Conservation (phyloP, 1,139 yeast species). For the Sugiyamaella xylanicola region DNA sequence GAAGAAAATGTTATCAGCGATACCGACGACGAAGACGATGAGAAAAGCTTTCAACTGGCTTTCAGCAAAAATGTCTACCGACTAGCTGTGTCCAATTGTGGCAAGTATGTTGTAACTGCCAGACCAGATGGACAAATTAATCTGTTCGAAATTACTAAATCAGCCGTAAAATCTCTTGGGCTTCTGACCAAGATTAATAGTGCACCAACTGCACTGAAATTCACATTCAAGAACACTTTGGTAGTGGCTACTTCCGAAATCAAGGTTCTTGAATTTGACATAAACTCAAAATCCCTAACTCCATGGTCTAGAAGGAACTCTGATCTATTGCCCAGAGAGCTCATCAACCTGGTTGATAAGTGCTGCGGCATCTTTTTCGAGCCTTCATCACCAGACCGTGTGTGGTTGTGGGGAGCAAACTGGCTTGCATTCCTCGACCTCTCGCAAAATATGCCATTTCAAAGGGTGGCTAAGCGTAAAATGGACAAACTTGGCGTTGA, state of each 20-base stretch:
- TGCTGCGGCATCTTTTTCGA: conserved; percentile 70
- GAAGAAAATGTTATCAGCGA: conserved; percentile 34
- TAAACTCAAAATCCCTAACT: conserved; percentile 50
- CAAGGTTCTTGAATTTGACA: conserved; percentile 67
- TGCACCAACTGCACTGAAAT: conserved; percentile 63
- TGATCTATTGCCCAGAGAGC: conserved; percentile 70
- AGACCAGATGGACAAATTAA: conserved; percentile 71
- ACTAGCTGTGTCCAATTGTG: conserved; percentile 51
- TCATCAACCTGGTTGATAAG: conserved; percentile 61
- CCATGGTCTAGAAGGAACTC: conserved; percentile 81
- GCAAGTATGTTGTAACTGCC: conserved; percentile 54
- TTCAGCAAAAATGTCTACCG: conserved; percentile 46
- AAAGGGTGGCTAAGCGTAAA: conserved; percentile 45
- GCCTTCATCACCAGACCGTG: conserved; percentile 44
- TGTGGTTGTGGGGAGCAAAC: conserved; percentile 88
- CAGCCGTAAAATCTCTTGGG: conserved; percentile 24
- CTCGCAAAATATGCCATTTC: conserved; percentile 56
- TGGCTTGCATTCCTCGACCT: conserved; percentile 82
- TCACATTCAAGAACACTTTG: conserved; percentile 56
- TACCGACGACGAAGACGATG: conserved; percentile 46
- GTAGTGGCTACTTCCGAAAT: conserved; percentile 74
- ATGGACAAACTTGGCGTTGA: conserved; percentile 63
- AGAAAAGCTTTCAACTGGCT: conserved; percentile 31
- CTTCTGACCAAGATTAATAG: conserved; percentile 51
- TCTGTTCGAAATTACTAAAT: conserved; percentile 44